phyloP scores from a whole-genome alignment of 169 alveolate species.

The Eimeria praecox region DNA sequence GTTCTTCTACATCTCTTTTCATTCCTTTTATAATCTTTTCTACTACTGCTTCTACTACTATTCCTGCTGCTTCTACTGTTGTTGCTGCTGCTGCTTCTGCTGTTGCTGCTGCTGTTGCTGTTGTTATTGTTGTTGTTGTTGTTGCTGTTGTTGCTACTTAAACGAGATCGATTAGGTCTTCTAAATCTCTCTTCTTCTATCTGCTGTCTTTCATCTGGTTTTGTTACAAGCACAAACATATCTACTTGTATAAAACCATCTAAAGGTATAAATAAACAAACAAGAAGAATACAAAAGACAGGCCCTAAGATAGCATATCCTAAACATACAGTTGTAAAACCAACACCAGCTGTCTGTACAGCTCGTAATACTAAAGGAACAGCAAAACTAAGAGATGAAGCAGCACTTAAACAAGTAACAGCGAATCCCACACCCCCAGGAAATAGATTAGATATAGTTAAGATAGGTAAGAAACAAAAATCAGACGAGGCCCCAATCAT shows the following conservation, averaged over 20 bases:
- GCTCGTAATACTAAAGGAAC: slow-evolving; percentile 64
- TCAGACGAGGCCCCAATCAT: slow-evolving; percentile 78
- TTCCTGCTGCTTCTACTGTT: too few species aligned
- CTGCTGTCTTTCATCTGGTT: neutral
- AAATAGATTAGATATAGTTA: slow-evolving; percentile 56
- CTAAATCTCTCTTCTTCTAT: neutral
- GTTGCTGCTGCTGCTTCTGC: neutral
- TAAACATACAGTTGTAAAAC: slow-evolving; percentile 17
- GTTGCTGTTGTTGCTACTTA: neutral
- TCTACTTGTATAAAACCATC: slow-evolving; percentile 61
- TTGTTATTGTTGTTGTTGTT: neutral
- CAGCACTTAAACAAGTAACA: slow-evolving; percentile 66
- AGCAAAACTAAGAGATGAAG: slow-evolving; percentile 76
- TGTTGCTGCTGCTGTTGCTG: neutral
- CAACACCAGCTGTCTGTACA: neutral
- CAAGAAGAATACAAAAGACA: slow-evolving; percentile 21
- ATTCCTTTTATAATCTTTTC: too few species aligned
- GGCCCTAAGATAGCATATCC: slow-evolving; percentile 66
- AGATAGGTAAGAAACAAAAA: slow-evolving; percentile 48
- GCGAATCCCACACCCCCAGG: slow-evolving; percentile 70
- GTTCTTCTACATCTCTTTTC: too few species aligned
- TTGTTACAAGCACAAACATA: slow-evolving; percentile 6
- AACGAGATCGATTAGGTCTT: neutral
- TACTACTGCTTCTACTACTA: too few species aligned
- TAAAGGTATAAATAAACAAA: slow-evolving; percentile 17